phyloP scores from a whole-genome alignment of 768 basidiomycete species.

The Dioszegia crocea region DNA sequence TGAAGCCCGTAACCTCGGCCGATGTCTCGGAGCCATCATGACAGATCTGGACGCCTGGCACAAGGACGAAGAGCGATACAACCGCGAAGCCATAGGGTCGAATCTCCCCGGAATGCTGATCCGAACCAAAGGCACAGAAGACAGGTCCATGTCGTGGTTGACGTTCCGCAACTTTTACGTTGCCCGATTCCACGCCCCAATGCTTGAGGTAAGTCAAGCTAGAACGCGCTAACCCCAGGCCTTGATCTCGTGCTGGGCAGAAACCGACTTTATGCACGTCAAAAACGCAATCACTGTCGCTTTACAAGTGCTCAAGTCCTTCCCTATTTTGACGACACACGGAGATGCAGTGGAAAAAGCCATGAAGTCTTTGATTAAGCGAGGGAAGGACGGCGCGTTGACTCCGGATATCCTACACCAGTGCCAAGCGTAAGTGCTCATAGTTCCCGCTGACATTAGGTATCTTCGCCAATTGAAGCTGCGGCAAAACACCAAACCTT shows the following conservation, averaged over 20 bases:
- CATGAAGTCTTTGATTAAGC: conserved; percentile 24
- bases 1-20: conserved; percentile 86
- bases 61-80: conserved; percentile 58
- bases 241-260: conserved; percentile 73
- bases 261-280: conserved; percentile 92
- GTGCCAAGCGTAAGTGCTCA: conserved; percentile 19
- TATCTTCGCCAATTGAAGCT: conserved; percentile 19
- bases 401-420: conserved; percentile 27
- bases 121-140: conserved; percentile 53
- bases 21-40: conserved; percentile 76
- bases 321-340: conserved; percentile 66
- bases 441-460: background rate
- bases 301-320: conserved; percentile 83
- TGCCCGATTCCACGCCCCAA: conserved; percentile 74
- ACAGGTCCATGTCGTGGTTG: conserved; percentile 58
- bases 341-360: conserved; percentile 32
- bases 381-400: conserved; percentile 10
- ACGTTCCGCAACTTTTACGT: conserved; percentile 66
- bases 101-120: conserved; percentile 65
- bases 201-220: conserved; percentile 60
- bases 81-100: conserved; percentile 63
- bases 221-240: conserved; percentile 51
- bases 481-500: conserved; percentile 28
- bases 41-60: conserved; percentile 76
- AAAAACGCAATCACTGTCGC: conserved; percentile 94